Evolutionary conservation across 768 basidiomycete species (phyloP), one percentile per base, ranked within the genome.

Genomic region (Pholiota conissans): DNA sequence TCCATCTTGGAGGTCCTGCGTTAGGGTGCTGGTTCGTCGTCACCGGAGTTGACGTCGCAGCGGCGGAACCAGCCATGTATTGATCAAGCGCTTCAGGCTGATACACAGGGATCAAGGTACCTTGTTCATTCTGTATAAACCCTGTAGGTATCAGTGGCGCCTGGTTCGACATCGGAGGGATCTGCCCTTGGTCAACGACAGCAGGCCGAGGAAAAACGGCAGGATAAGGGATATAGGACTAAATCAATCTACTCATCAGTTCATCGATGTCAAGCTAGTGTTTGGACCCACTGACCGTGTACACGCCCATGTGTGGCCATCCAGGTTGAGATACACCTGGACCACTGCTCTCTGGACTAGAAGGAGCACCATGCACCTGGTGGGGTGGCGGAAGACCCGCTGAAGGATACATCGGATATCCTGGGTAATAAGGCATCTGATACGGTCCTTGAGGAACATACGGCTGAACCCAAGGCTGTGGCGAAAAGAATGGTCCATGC

Each of bases 101-200:
- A 66, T 91, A 90, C 29, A 89, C 79, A 22, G 89, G 81, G 39
- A 89, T 81, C 27, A 90, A 75, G n/a, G 83, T 83, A 4, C 89
- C 87, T 50, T 87, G 85, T 55, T 89, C 86, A 54, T 85, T 84
- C 59, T 89, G 87, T 52, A 88, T 82, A 64, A 90, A 91, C 1
- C 87, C 86, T 0, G 84, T 82, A 1, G 88, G 84, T 42, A 80
- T 73, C 10, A 89, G 71, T 16, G 89, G 87, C 3, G 86, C 79
- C 63, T 84, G 83, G 29, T 62, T 58, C 51, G 67, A 64, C 22
- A 70, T 48, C 7, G 59, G 63, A 42, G 65, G 61, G 26, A 68
- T 60, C 53, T 67, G 65, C 20, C 70, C 54, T 48, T 69, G 69
- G 34, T 75, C 76, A 10, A 67, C 58, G 29, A 62, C 64, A 54